Conservation (phyloP, 192 early-diverging fungal species). For the Chytriomyces sp. region DNA sequence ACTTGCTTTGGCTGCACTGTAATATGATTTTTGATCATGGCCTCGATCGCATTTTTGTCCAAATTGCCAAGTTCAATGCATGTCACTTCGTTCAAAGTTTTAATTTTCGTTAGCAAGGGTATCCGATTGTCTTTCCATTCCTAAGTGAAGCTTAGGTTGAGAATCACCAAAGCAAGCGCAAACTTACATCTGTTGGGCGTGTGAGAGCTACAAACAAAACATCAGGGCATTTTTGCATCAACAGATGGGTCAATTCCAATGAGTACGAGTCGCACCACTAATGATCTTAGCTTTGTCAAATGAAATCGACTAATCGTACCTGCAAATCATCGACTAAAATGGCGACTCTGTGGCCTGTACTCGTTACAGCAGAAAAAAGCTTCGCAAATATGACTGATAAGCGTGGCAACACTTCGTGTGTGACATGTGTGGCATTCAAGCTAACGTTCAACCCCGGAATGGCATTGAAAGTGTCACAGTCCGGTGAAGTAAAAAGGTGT, state of each 20-base stretch:
- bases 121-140: constrained; percentile 28
- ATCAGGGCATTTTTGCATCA: constrained; percentile 24
- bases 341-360: constrained; percentile 5
- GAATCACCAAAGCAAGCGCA: neutral
- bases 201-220: constrained; percentile 5
- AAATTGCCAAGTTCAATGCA: constrained; percentile 7
- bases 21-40: constrained; percentile 12
- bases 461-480: constrained; percentile 31
- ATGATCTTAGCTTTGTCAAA: neutral
- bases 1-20: neutral
- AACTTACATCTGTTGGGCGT: constrained; percentile 22
- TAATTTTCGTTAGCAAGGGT: constrained; percentile 10
- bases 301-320: neutral
- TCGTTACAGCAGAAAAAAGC: neutral
- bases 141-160: neutral
- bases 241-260: neutral
- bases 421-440: neutral
- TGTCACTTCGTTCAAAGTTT: neutral
- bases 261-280: constrained; percentile 22
- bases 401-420: constrained; percentile 1
- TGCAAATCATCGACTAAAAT: constrained; percentile 31
- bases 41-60: constrained; percentile 1
- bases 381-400: neutral
- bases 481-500: neutral
- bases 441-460: constrained; percentile 18